Evolutionary conservation across 306 rosid genomes (phyloP).

Genomic region (Oxytropis ochrocephala): DNA sequence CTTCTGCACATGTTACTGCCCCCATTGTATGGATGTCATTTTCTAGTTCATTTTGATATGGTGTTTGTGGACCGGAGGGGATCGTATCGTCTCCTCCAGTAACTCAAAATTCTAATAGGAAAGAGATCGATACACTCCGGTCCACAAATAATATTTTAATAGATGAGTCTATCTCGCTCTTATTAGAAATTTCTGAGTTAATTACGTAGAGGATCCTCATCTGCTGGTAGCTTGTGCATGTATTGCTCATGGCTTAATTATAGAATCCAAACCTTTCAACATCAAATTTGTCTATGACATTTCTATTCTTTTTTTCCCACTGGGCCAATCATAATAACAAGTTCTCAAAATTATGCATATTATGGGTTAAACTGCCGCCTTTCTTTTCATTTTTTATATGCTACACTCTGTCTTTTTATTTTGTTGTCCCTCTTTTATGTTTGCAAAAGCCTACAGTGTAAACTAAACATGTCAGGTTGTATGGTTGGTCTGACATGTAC

Average conservation of each 20-base stretch:
- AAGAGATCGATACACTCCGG: no score
- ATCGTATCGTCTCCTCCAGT: no score
- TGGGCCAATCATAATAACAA: not conserved
- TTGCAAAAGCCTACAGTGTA: not conserved
- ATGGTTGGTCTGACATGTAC: conserved; percentile 1
- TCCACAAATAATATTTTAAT: no score
- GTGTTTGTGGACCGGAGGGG: conserved; percentile 35
- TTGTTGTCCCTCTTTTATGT: not conserved
- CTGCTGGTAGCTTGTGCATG: not conserved
- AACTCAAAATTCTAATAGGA: no score
- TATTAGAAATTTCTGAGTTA: no score
- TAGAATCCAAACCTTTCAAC: conserved; percentile 37
- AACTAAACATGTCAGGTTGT: not conserved
- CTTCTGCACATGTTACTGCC: conserved; percentile 59
- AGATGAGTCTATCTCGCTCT: no score
- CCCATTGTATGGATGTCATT: conserved; percentile 49
- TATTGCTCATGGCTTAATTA: conserved; percentile 27
- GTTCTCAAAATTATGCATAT: not conserved
- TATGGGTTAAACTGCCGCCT: not conserved
- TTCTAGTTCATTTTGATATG: conserved; percentile 29
- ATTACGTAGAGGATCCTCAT: no score
- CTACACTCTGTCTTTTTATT: not conserved
- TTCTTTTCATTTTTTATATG: not conserved
- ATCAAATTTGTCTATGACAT: conserved; percentile 14
- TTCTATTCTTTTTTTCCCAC: conserved; percentile 11